phyloP scores from a whole-genome alignment of 2,329 filamentous ascomycete species.

The Macrophomina tecta region DNA sequence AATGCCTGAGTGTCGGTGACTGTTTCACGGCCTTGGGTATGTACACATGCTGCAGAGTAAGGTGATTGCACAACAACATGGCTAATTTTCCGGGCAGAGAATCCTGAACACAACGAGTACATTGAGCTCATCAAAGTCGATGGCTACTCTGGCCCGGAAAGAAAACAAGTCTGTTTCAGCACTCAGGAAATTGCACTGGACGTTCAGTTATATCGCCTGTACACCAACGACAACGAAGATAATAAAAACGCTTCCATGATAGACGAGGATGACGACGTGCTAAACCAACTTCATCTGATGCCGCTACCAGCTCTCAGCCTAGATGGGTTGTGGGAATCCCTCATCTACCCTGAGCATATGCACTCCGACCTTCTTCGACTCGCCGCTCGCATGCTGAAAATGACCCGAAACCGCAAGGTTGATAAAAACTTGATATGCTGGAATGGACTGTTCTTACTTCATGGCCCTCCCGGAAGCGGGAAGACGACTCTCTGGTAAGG shows the following conservation, averaged over 20 bases:
- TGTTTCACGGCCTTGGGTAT: conserved; percentile 41
- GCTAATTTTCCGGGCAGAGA: conserved; percentile 31
- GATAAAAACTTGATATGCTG: conserved; percentile 48
- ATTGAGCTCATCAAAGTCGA: conserved; percentile 47
- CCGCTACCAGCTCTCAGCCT: conserved; percentile 47
- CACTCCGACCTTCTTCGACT: conserved; percentile 49
- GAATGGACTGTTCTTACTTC: conserved; percentile 52
- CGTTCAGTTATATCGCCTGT: conserved; percentile 51
- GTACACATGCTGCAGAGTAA: conserved; percentile 30
- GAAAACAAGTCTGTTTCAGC: conserved; percentile 32
- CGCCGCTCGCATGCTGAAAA: conserved; percentile 46
- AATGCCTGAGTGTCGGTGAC: conserved; percentile 43
- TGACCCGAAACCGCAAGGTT: background rate
- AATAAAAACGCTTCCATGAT: conserved; percentile 32
- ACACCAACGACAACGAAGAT: conserved; percentile 35
- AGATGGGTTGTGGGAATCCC: conserved; percentile 53
- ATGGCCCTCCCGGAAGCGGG: conserved; percentile 52
- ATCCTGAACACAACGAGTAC: conserved; percentile 35
- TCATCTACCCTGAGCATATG: conserved; percentile 53
- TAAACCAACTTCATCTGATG: conserved; percentile 41
- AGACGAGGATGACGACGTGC: conserved; percentile 34
- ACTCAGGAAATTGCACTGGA: conserved; percentile 47
- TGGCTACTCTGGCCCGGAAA: conserved; percentile 44
- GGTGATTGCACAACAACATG: background rate
- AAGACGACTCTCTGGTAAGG: conserved; percentile 51